These are phyloP conservation scores for Lotmaria passim DNA, from an alignment of 208 protist genomes.

Conservation along the genomic window DNA sequence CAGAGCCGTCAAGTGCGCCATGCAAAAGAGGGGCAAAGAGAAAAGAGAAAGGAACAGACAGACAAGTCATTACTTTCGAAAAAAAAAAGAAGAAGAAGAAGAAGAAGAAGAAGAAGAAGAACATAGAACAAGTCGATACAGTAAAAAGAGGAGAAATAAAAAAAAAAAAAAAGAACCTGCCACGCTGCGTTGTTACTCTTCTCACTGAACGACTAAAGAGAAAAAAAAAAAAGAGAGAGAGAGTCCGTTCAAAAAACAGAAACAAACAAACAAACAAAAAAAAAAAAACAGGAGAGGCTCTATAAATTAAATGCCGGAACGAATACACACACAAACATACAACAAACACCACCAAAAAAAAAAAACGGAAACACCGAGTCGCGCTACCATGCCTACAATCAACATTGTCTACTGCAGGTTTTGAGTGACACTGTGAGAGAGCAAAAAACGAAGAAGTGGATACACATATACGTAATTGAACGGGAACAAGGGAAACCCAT, in stretches of 20 bases:
- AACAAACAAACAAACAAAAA: slow-evolving; percentile 29
- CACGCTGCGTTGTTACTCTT: neutral
- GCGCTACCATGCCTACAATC: no score
- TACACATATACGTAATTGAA: no score
- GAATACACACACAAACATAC: slow-evolving; percentile 8
- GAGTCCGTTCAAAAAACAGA: neutral
- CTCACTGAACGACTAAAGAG: no score
- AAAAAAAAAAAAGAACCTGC: neutral
- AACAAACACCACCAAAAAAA: slow-evolving; percentile 4
- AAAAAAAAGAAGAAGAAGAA: slow-evolving; percentile 6
- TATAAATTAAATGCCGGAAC: neutral
- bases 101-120: slow-evolving; percentile 8
- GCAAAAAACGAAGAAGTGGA: no score
- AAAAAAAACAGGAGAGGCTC: neutral
- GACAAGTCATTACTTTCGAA: no score
- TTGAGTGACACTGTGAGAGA: no score
- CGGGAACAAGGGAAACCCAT: no score
- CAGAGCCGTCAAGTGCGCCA: no score
- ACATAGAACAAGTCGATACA: slow-evolving; percentile 4
- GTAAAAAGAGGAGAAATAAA: slow-evolving; percentile 12
- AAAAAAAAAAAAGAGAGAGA: neutral
- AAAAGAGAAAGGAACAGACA: neutral
- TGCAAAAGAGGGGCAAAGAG: no score
- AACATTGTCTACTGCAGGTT: no score
- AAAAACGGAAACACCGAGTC: no score